Evolutionary conservation across 2,329 filamentous ascomycete species (phyloP).

Genomic region (Capronia coronata): DNA sequence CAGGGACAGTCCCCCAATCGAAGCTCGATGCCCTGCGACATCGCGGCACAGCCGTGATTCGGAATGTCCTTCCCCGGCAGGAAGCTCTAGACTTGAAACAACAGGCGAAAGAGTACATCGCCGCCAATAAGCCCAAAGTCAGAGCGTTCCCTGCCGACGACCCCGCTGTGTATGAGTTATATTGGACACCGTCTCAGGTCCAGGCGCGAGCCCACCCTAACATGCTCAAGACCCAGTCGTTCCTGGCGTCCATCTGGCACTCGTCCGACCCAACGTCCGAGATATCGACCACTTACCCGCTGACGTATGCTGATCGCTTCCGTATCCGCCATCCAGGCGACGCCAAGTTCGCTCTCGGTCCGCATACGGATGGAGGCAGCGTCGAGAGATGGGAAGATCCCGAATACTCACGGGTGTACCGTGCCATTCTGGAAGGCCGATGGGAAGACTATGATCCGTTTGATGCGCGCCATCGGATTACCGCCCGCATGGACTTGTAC

Average conservation of each 20-base stretch:
- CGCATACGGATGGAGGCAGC: conserved; percentile 67
- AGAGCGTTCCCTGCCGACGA: conserved; percentile 60
- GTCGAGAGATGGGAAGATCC: conserved; percentile 67
- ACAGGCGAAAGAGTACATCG: conserved; percentile 59
- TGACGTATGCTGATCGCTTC: conserved; percentile 65
- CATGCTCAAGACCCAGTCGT: conserved; percentile 54
- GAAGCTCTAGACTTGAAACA: conserved; percentile 61
- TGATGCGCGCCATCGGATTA: conserved; percentile 64
- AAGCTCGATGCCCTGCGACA: conserved; percentile 50
- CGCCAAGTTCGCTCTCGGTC: conserved; percentile 62
- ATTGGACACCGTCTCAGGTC: conserved; percentile 65
- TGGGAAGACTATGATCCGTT: conserved; percentile 83
- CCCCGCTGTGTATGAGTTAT: conserved; percentile 67
- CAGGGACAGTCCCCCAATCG: conserved; percentile 33
- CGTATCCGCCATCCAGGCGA: conserved; percentile 68
- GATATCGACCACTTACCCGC: conserved; percentile 51
- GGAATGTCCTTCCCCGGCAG: conserved; percentile 56
- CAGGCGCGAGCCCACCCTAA: conserved; percentile 61
- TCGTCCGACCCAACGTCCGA: conserved; percentile 39
- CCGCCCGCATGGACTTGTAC: conserved; percentile 67
- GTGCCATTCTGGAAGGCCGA: conserved; percentile 61
- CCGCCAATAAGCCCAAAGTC: conserved; percentile 48
- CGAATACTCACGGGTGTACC: conserved; percentile 68
- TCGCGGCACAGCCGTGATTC: conserved; percentile 58
- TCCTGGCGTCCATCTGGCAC: conserved; percentile 61